A percentile compares a stretch with the other conserved stretches of the same genome.
Conservation (phyloP, 106 monocot species). For the Dendrobium officinale region DNA sequence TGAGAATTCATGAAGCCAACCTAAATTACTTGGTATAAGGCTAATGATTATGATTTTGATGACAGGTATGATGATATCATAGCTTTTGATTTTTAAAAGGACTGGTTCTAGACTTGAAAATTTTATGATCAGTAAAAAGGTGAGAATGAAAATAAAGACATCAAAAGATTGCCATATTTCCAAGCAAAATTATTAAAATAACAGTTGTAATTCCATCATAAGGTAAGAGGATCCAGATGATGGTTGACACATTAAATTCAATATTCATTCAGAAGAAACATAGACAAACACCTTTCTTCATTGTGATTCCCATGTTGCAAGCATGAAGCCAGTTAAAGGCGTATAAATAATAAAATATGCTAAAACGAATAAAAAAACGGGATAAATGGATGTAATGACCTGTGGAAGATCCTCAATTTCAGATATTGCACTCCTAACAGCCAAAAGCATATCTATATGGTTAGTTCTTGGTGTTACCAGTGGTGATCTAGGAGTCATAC, state of each 20-base stretch:
- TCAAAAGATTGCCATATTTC: not conserved
- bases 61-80: not conserved
- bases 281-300: not conserved
- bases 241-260: not conserved
- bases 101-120: not conserved
- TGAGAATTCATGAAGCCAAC: not conserved
- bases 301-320: not conserved
- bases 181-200: not conserved
- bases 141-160: not conserved
- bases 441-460: slow-evolving; percentile 86
- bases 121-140: not conserved
- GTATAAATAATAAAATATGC: not conserved
- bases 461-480: slow-evolving; percentile 67
- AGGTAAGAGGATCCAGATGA: not conserved
- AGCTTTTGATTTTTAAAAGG: not conserved
- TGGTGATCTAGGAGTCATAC: slow-evolving; percentile 96
- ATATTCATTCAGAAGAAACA: not conserved
- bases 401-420: slow-evolving; percentile 90
- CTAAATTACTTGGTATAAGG: not conserved
- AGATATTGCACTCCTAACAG: slow-evolving; percentile 52
- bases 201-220: not conserved
- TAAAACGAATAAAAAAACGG: not conserved
- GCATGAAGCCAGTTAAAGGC: not conserved
- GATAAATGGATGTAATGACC: slow-evolving; percentile 30
- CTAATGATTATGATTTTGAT: not conserved